Conservation (phyloP, 2,329 filamentous ascomycete genomes). For the Hypoxylon sp. region DNA sequence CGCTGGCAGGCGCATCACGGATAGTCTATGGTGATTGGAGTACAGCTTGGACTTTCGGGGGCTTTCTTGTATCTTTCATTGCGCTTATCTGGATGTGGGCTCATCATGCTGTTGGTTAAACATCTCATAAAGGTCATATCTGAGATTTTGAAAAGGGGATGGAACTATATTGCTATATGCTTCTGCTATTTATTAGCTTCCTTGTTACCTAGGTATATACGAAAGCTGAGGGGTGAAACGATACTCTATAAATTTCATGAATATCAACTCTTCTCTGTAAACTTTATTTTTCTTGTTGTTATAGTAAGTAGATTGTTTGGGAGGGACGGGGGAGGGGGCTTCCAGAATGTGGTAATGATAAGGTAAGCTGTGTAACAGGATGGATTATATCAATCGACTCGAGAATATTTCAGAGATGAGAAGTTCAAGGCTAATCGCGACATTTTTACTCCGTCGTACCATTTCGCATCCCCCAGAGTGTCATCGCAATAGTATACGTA, state of each 20-base stretch:
- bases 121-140: no score
- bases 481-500: not conserved
- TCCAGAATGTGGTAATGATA: no score
- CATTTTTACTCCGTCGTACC: not conserved
- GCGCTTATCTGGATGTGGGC: slow-evolving; percentile 3
- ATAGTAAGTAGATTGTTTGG: not conserved
- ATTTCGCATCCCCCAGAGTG: not conserved
- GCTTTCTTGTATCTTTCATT: not conserved
- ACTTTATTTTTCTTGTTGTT: not conserved
- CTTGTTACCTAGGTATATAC: not conserved
- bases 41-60: not conserved
- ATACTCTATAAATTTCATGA: not conserved
- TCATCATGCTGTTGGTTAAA: not conserved
- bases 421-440: not conserved
- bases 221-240: not conserved
- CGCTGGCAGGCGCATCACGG: not conserved
- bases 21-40: not conserved
- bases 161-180: no score
- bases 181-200: not conserved
- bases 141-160: no score
- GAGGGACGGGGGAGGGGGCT: no score
- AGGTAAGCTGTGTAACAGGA: no score
- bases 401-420: not conserved
- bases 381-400: not conserved
- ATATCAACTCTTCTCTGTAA: not conserved